phyloP scores from a whole-genome alignment of 2,329 filamentous ascomycete species.

The Pseudogymnoascus sp. region DNA sequence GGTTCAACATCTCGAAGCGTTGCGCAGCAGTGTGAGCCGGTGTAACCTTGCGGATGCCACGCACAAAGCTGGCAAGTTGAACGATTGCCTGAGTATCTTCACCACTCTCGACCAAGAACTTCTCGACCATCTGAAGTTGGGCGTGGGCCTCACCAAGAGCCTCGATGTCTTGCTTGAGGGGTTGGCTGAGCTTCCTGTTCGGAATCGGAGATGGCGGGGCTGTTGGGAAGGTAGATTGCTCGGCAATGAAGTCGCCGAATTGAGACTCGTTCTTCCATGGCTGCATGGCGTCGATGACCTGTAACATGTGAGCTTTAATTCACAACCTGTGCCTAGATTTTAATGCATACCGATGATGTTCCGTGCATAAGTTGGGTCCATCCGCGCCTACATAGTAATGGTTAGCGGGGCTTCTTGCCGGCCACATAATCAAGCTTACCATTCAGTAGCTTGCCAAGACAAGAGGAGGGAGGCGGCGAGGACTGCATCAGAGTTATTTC shows the following conservation, averaged over 20 bases:
- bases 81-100: slow-evolving; percentile 62
- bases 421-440: slow-evolving; percentile 50
- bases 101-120: slow-evolving; percentile 58
- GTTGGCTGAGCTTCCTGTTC: slow-evolving; percentile 50
- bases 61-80: slow-evolving; percentile 64
- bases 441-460: slow-evolving; percentile 94
- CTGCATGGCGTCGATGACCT: slow-evolving; percentile 89
- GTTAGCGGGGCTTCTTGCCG: slow-evolving; percentile 30
- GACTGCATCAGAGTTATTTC: slow-evolving; percentile 81
- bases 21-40: slow-evolving; percentile 65
- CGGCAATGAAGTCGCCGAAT: slow-evolving; percentile 72
- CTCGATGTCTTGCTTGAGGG: slow-evolving; percentile 61
- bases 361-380: slow-evolving; percentile 93
- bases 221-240: slow-evolving; percentile 66
- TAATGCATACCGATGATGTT: slow-evolving; percentile 66
- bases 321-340: neutral
- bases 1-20: slow-evolving; percentile 83
- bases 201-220: slow-evolving; percentile 55
- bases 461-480: slow-evolving; percentile 85
- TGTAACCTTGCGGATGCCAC: slow-evolving; percentile 62
- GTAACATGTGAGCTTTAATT: slow-evolving; percentile 24
- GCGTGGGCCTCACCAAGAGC: slow-evolving; percentile 59
- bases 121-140: slow-evolving; percentile 60
- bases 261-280: slow-evolving; percentile 84
- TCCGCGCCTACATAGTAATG: slow-evolving; percentile 56